Conservation (phyloP, 495 filamentous ascomycete genomes). For the Penicillium goetzii region DNA sequence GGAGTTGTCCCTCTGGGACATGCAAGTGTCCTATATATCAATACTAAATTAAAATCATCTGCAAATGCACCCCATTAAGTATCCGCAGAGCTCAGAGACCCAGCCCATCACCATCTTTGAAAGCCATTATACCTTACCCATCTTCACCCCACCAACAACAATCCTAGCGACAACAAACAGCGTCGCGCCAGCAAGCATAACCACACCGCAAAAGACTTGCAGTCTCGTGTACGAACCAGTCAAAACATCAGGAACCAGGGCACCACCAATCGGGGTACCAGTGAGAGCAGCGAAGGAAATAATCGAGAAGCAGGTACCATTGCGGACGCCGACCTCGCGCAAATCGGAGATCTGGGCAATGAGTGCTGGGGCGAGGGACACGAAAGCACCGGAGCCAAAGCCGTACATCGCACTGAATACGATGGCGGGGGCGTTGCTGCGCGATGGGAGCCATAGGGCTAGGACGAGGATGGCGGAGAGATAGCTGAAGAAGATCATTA, state of each 20-base stretch:
- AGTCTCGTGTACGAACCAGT: conserved; percentile 61
- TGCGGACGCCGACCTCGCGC: conserved; percentile 72
- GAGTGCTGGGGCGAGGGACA: conserved; percentile 61
- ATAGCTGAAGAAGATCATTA: conserved; percentile 64
- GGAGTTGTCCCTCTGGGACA: neutral
- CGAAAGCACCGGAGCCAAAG: conserved; percentile 72
- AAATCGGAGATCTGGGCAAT: conserved; percentile 74
- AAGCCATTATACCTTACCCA: conserved; percentile 37
- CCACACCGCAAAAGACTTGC: conserved; percentile 68
- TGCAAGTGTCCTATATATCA: neutral
- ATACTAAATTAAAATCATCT: neutral
- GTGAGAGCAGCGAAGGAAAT: conserved; percentile 67
- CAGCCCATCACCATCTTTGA: neutral
- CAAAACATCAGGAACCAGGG: conserved; percentile 56
- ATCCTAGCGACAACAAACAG: conserved; percentile 51
- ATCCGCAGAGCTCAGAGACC: no score
- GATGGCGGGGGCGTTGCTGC: conserved; percentile 63
- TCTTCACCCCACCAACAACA: conserved; percentile 38
- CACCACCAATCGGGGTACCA: conserved; percentile 74
- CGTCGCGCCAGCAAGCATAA: conserved; percentile 55
- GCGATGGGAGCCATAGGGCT: conserved; percentile 68
- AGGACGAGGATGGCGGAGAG: conserved; percentile 67
- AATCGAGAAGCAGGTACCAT: conserved; percentile 67
- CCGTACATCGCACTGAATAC: conserved; percentile 70
- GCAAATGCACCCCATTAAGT: neutral